phyloP scores from a whole-genome alignment of 129 eudicot species.

The sunflower (Helianthus annuus) region HanXRQr2.0-SUNRISE NC_035447.2:132640909-132641408 shows the following conservation, averaged over 20 bases:
- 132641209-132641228: constrained; percentile 60
- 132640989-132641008: constrained; percentile 43
- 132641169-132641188: constrained; percentile 56
- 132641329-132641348: constrained; percentile 34
- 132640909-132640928: constrained; percentile 32
- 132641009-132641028: constrained; percentile 22
- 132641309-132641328: constrained; percentile 53
- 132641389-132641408: constrained; percentile 67
- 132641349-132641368: constrained; percentile 26
- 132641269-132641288: constrained; percentile 73
- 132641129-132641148: constrained; percentile 53
- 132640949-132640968: constrained; percentile 61
- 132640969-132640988: constrained; percentile 78
- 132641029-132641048: background rate
- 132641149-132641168: constrained; percentile 64
- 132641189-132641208: constrained; percentile 57
- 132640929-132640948: constrained; percentile 43
- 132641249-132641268: constrained; percentile 49
- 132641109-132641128: constrained; percentile 53
- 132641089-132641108: constrained; percentile 58
- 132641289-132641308: constrained; percentile 63
- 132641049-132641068: constrained; percentile 29
- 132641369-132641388: constrained; percentile 45
- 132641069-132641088: constrained; percentile 39
- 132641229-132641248: constrained; percentile 40